Conservation (phyloP, 2,329 filamentous ascomycete species). For the Zarea fungicola region DNA sequence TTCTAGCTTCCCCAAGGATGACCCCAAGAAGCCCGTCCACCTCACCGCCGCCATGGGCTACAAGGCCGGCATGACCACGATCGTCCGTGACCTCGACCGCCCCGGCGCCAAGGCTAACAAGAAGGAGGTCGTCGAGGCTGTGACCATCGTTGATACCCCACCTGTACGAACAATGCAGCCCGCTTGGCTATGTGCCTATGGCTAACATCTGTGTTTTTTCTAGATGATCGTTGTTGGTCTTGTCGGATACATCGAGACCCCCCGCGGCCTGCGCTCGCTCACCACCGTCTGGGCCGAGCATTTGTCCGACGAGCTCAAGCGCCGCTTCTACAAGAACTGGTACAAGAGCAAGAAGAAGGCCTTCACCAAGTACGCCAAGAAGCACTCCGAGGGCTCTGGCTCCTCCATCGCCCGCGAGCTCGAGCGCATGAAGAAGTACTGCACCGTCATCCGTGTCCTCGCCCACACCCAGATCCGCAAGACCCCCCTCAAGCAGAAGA, state of each 20-base stretch:
- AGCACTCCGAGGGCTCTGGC: slow-evolving; percentile 92
- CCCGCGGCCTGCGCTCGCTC: slow-evolving; percentile 97
- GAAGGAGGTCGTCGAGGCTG: slow-evolving; percentile 92
- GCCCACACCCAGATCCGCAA: slow-evolving; percentile 99
- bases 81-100: slow-evolving; percentile 98
- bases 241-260: slow-evolving; percentile 99
- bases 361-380: slow-evolving; percentile 99
- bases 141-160: slow-evolving; percentile 85
- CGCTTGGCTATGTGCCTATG: slow-evolving; percentile 70
- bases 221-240: slow-evolving; percentile 99
- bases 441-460: slow-evolving; percentile 97
- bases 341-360: slow-evolving; percentile 99
- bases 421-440: slow-evolving; percentile 99
- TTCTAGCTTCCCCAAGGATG: slow-evolving; percentile 96
- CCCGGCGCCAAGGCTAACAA: slow-evolving; percentile 99
- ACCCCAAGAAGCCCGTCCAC: slow-evolving; percentile 99
- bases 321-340: slow-evolving; percentile 99
- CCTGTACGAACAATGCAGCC: slow-evolving; percentile 87
- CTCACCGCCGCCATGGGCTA: slow-evolving; percentile 97
- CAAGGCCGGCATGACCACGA: slow-evolving; percentile 99
- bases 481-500: slow-evolving; percentile 99
- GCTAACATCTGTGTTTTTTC: slow-evolving; percentile 54
- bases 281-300: slow-evolving; percentile 99
- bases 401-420: slow-evolving; percentile 92
- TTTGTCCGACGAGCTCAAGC: slow-evolving; percentile 96